These are phyloP conservation scores for Cercospora brassicicola DNA, from an alignment of 2,329 filamentous ascomycete genomes.

Conservation along the genomic window DNA sequence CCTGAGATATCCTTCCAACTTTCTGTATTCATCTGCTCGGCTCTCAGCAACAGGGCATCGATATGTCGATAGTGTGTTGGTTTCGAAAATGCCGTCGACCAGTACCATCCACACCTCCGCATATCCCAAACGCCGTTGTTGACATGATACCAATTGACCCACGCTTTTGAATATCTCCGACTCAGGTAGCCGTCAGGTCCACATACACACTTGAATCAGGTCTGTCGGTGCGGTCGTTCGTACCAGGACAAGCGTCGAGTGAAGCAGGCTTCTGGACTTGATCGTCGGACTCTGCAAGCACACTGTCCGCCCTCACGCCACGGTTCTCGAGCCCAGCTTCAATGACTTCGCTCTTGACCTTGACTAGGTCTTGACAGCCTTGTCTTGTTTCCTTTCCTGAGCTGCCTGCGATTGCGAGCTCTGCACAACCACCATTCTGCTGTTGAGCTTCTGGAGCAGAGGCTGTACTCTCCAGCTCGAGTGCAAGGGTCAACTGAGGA, in stretches of 20 bases:
- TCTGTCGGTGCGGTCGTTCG: background rate
- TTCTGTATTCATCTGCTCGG: background rate
- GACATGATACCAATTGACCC: background rate
- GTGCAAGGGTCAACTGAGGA: no score
- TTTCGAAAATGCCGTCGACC: background rate
- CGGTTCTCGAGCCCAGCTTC: background rate
- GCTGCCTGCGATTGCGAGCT: background rate
- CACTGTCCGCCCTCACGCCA: background rate
- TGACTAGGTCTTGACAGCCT: background rate
- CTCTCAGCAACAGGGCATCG: background rate
- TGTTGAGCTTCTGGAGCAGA: background rate
- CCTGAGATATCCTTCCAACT: no score
- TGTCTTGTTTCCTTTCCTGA: background rate
- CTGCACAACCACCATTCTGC: background rate
- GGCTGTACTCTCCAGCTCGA: background rate
- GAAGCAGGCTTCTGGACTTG: background rate
- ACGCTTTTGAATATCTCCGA: background rate
- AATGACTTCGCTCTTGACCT: background rate
- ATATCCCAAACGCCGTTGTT: background rate
- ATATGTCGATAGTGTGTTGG: background rate
- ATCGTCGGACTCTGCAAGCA: background rate
- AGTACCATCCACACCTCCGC: background rate
- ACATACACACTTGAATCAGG: background rate
- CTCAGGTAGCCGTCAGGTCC: background rate
- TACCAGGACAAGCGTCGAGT: background rate